Percentiles rank a stretch among this genome's conserved stretches.
phyloP scores from a whole-genome alignment of 1,284 basidiomycete genomes.

The Gastroboletus turbinatus region DNA sequence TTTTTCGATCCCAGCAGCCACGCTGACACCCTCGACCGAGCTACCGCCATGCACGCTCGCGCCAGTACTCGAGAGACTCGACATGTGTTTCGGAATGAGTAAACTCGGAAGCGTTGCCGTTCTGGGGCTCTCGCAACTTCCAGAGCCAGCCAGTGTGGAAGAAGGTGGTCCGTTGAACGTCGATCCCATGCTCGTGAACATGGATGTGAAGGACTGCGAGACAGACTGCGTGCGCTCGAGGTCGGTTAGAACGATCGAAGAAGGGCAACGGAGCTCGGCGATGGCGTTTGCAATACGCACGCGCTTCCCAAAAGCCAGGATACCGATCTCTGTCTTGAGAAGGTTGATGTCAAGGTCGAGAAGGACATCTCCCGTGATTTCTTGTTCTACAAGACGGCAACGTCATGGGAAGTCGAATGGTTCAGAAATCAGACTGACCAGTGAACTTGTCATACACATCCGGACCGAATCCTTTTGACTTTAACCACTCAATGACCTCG shows the following conservation, averaged over 20 bases:
- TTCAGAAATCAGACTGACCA: conserved; percentile 47
- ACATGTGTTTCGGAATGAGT: conserved; percentile 27
- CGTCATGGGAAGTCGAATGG: background rate
- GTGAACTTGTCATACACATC: conserved; percentile 83
- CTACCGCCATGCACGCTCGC: conserved; percentile 28
- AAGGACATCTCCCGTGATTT: conserved; percentile 96
- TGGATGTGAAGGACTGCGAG: conserved; percentile 34
- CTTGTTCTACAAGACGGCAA: conserved; percentile 69
- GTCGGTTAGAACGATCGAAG: conserved; percentile 51
- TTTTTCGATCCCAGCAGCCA: conserved; percentile 20
- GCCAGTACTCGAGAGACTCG: conserved; percentile 33
- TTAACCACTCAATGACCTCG: conserved; percentile 90
- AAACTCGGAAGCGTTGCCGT: conserved; percentile 28
- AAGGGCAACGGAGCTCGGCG: conserved; percentile 77
- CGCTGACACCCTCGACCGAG: conserved; percentile 18
- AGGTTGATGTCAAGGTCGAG: conserved; percentile 91
- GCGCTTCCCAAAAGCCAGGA: conserved; percentile 92
- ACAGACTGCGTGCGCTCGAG: conserved; percentile 41
- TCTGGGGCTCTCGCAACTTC: conserved; percentile 43
- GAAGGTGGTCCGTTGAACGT: conserved; percentile 25
- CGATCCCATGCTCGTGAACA: conserved; percentile 27
- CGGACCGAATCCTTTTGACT: conserved; percentile 82
- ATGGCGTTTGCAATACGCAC: conserved; percentile 95
- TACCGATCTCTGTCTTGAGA: conserved; percentile 94
- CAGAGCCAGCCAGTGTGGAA: conserved; percentile 26